phyloP scores from a whole-genome alignment of 345 rosid species.

The Salix viminalis region DNA sequence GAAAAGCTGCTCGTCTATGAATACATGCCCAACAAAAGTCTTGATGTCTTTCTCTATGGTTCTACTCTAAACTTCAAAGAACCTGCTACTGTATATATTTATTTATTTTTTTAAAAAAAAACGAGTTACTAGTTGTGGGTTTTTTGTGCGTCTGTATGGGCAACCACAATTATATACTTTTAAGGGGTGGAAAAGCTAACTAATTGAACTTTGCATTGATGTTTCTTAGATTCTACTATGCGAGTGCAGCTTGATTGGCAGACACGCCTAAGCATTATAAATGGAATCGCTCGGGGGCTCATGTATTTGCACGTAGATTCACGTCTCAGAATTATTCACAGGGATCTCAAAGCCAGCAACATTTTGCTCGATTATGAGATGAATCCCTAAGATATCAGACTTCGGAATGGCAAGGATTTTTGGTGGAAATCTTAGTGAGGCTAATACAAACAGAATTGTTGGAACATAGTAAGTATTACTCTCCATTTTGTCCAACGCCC shows the following conservation, averaged over 20 bases:
- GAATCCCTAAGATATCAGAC: constrained; percentile 34
- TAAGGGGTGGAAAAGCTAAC: too few relatives aligned
- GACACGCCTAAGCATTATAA: constrained; percentile 28
- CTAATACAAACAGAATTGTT: constrained; percentile 30
- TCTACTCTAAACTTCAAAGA: neutral
- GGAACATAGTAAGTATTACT: constrained; percentile 35
- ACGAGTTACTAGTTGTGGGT: too few relatives aligned
- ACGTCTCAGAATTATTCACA: constrained; percentile 32
- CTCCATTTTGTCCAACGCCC: neutral
- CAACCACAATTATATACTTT: too few relatives aligned
- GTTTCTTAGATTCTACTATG: neutral
- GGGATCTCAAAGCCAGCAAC: constrained; percentile 29
- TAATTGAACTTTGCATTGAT: neutral
- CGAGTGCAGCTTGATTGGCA: constrained; percentile 22
- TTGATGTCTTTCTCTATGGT: constrained; percentile 19
- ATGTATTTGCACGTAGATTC: constrained; percentile 45
- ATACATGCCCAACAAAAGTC: constrained; percentile 25
- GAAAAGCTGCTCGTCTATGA: constrained; percentile 20
- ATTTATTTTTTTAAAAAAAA: too few relatives aligned
- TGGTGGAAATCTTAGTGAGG: constrained; percentile 29
- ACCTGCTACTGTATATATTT: neutral
- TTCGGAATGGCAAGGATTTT: constrained; percentile 36
- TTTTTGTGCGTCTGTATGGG: too few relatives aligned
- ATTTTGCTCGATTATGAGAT: constrained; percentile 19
- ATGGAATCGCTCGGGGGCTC: constrained; percentile 37